Percentiles rank a stretch among this genome's conserved stretches.
Evolutionary conservation across 768 basidiomycete species (phyloP).

Genomic region (Termitomyces titanicus): DNA sequence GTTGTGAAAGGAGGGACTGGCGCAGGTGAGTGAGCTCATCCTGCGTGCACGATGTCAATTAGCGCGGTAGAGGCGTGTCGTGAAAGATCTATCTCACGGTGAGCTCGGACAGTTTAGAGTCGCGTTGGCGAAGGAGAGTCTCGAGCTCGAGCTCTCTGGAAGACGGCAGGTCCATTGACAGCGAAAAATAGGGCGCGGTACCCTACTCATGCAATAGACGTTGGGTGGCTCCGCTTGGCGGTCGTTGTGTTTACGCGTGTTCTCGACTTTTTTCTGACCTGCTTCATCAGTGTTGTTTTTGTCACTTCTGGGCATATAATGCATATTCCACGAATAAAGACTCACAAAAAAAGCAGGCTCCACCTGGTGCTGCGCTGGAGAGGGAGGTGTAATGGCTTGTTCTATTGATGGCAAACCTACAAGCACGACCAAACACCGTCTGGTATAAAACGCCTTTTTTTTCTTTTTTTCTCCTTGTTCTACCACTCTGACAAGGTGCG

Average conservation of each 20-base stretch:
- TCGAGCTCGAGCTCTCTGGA: constrained; percentile 81
- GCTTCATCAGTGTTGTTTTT: background rate
- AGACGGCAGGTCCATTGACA: constrained; percentile 65
- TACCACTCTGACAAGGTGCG: constrained; percentile 17
- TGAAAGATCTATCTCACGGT: constrained; percentile 53
- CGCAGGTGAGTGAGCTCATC: constrained; percentile 72
- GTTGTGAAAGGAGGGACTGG: constrained; percentile 58
- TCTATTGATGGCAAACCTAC: constrained; percentile 9
- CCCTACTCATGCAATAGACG: constrained; percentile 4
- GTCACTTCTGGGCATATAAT: background rate
- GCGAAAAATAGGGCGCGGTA: constrained; percentile 8
- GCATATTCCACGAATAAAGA: background rate
- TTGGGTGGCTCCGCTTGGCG: constrained; percentile 11
- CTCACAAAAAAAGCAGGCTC: constrained; percentile 3
- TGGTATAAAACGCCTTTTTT: constrained; percentile 12
- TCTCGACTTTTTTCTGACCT: background rate
- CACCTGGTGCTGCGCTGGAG: background rate
- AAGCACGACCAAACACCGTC: constrained; percentile 16
- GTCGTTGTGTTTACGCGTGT: constrained; percentile 12
- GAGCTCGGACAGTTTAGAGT: constrained; percentile 67
- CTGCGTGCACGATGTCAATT: constrained; percentile 32
- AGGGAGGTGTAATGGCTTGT: background rate
- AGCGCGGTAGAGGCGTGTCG: constrained; percentile 1
- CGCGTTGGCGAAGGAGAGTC: constrained; percentile 69
- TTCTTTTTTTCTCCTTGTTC: background rate